phyloP scores from a whole-genome alignment of 176 grass and related monocot species.

The barley (Hordeum vulgare) region MorexV3_pseudomolecules_assembly NC_058520.1:601457322-601457821 shows the following conservation, averaged over 20 bases:
- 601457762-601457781: slow-evolving; percentile 14
- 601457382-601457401: slow-evolving; percentile 23
- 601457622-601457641: not conserved
- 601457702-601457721: not conserved
- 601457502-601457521: not conserved
- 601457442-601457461: not conserved
- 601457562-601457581: not conserved
- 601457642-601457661: not conserved
- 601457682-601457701: too few species aligned
- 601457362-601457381: not conserved
- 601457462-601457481: not conserved
- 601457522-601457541: not conserved
- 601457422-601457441: not conserved
- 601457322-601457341: not conserved
- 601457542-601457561: not conserved
- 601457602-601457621: slow-evolving; percentile 29
- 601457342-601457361: not conserved
- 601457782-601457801: not conserved
- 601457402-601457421: not conserved
- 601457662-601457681: too few species aligned
- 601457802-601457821: not conserved
- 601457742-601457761: slow-evolving; percentile 28
- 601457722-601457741: not conserved
- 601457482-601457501: not conserved
- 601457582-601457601: not conserved